A percentile compares a stretch with the other conserved stretches of the same genome.
phyloP scores from a whole-genome alignment of 228 moss, liverwort and hornwort genomes.

The Sphagnum magellanicum region DNA sequence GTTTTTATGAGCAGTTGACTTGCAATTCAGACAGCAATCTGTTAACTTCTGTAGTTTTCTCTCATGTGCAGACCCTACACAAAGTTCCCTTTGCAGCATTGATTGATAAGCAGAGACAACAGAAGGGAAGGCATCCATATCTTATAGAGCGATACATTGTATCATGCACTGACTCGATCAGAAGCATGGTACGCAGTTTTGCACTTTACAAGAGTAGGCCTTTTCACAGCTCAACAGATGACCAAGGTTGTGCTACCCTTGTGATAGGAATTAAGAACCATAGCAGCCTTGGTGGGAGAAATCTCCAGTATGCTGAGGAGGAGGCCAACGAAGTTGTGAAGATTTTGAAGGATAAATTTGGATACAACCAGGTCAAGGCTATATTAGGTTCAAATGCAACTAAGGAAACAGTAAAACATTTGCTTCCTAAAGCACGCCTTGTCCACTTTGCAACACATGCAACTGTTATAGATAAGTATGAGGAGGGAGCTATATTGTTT shows the following conservation, averaged over 20 bases:
- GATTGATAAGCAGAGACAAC: no score
- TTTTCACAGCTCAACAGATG: no score
- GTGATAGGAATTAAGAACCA: conserved; percentile 18
- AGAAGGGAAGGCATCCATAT: background rate
- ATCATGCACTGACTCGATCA: conserved; percentile 15
- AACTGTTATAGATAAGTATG: conserved; percentile 15
- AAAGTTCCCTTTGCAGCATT: background rate
- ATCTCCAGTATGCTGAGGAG: conserved; percentile 2
- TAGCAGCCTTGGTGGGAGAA: background rate
- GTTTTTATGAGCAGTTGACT: no score
- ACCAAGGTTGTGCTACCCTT: background rate
- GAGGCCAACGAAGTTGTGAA: conserved; percentile 2
- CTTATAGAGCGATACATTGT: conserved; percentile 5
- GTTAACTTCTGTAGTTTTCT: no score
- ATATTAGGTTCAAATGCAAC: conserved; percentile 10
- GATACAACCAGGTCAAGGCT: background rate
- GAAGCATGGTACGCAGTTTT: conserved; percentile 13
- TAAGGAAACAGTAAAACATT: conserved; percentile 3
- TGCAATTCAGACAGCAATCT: no score
- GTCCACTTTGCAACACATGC: conserved; percentile 33
- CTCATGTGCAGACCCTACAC: background rate
- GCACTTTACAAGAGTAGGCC: background rate
- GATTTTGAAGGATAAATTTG: background rate
- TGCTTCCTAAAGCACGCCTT: conserved; percentile 8
- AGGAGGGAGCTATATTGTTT: conserved; percentile 13